phyloP scores from a whole-genome alignment of 2,329 filamentous ascomycete genomes.

The Chrysoporthe austroafricana region DNA sequence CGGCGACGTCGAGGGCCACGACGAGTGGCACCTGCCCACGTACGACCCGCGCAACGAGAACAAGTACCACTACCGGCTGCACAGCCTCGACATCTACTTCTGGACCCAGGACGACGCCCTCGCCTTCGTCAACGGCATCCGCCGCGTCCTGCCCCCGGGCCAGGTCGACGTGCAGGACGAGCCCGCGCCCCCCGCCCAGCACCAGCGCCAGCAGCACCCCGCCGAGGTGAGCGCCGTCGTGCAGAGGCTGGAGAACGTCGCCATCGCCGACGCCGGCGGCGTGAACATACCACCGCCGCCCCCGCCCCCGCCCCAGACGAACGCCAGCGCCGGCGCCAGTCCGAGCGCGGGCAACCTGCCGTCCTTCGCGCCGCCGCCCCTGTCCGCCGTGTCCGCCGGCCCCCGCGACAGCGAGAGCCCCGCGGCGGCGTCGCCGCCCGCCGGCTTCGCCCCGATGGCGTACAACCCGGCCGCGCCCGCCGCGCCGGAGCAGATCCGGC shows the following conservation, averaged over 20 bases:
- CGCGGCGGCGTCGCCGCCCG: conserved; percentile 32
- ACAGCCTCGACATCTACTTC: conserved; percentile 78
- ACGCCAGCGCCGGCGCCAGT: background rate
- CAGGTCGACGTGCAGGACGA: conserved; percentile 69
- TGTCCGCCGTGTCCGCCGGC: conserved; percentile 39
- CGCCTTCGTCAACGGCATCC: conserved; percentile 70
- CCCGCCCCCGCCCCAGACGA: conserved; percentile 28
- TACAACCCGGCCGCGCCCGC: conserved; percentile 82
- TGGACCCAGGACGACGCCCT: conserved; percentile 75
- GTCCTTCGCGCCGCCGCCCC: conserved; percentile 47
- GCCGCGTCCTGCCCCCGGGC: conserved; percentile 63
- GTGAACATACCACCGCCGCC: conserved; percentile 32
- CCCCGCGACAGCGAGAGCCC: conserved; percentile 38
- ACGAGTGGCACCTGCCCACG: conserved; percentile 76
- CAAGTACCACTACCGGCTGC: conserved; percentile 79
- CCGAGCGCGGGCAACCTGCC: conserved; percentile 31
- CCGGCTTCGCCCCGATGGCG: conserved; percentile 65
- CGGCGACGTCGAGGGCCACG: conserved; percentile 54
- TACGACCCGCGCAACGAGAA: conserved; percentile 74
- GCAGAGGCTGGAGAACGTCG: conserved; percentile 72
- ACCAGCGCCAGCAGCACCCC: conserved; percentile 33
- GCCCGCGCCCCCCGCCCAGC: conserved; percentile 52
- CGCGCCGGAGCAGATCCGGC: conserved; percentile 70
- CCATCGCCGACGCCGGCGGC: conserved; percentile 64
- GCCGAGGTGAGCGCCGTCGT: conserved; percentile 69